Evolutionary conservation across 352 stramenopile genomes (phyloP).

Genomic region (Blastocystis sp.): DNA sequence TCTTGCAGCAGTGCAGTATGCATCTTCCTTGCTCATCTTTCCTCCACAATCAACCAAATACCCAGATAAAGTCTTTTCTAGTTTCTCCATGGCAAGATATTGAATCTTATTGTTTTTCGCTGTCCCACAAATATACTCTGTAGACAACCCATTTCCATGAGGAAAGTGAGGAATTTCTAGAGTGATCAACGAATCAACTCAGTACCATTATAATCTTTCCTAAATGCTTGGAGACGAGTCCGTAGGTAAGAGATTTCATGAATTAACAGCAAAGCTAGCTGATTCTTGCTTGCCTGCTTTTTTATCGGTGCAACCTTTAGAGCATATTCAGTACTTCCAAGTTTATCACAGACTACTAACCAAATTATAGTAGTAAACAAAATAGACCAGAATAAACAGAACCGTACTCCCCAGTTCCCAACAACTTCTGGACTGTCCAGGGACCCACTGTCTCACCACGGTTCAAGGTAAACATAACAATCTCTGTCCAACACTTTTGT

Average conservation of each 20-base stretch:
- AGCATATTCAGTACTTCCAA: background rate
- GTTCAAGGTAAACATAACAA: background rate
- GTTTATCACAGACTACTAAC: background rate
- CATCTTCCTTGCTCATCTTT: background rate
- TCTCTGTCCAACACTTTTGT: background rate
- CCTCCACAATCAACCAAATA: background rate
- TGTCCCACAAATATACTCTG: background rate
- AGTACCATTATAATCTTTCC: constrained; percentile 3
- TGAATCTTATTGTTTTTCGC: background rate
- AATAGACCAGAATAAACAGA: constrained; percentile 2
- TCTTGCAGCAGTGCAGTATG: background rate
- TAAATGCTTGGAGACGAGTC: background rate
- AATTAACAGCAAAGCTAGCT: background rate
- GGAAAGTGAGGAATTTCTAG: constrained; percentile 47
- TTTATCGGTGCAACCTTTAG: background rate
- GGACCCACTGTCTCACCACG: background rate
- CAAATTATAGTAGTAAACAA: background rate
- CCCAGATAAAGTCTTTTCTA: background rate
- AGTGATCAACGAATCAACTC: background rate
- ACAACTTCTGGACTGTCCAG: background rate
- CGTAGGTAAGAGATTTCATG: background rate
- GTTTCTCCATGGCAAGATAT: constrained; percentile 38
- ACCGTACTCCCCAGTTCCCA: constrained; percentile 31
- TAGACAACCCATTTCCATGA: background rate
- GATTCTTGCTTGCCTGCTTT: constrained; percentile 39